phyloP scores from a whole-genome alignment of 495 filamentous ascomycete species.

The Aspergillus nidulans region DNA sequence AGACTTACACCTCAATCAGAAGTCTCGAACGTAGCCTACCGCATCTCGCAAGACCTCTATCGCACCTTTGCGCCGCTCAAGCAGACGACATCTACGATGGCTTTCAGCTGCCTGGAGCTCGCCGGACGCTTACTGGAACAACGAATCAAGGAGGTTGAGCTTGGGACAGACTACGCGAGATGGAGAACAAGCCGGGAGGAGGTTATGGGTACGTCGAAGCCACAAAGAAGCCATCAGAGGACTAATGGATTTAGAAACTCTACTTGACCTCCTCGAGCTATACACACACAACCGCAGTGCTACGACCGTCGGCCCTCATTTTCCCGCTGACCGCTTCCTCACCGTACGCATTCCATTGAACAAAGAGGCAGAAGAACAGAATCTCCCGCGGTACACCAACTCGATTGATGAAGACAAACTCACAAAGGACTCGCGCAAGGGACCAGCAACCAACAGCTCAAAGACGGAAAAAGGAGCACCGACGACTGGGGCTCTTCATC shows the following conservation, averaged over 20 bases:
- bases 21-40: conserved; percentile 63
- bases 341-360: conserved; percentile 82
- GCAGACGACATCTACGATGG: conserved; percentile 73
- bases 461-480: conserved; percentile 1
- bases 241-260: conserved; percentile 55
- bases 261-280: conserved; percentile 81
- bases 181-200: conserved; percentile 62
- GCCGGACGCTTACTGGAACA: conserved; percentile 60
- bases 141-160: conserved; percentile 43
- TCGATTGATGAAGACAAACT: conserved; percentile 21
- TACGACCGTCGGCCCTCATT: conserved; percentile 67
- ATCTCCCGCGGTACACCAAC: conserved; percentile 50
- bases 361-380: conserved; percentile 57
- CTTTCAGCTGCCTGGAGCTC: conserved; percentile 76
- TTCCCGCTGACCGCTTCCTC: conserved; percentile 71
- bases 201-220: conserved; percentile 54
- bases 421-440: not conserved
- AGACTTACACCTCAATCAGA: conserved; percentile 46
- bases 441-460: conserved; percentile 1
- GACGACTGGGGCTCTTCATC: not conserved
- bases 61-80: conserved; percentile 90
- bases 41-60: conserved; percentile 82
- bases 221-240: not conserved
- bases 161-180: conserved; percentile 41
- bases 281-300: conserved; percentile 73